Percentiles rank a stretch among this genome's conserved stretches.
Conservation (phyloP, 352 stramenopile genomes). For the Pythium scleroteichum region DNA sequence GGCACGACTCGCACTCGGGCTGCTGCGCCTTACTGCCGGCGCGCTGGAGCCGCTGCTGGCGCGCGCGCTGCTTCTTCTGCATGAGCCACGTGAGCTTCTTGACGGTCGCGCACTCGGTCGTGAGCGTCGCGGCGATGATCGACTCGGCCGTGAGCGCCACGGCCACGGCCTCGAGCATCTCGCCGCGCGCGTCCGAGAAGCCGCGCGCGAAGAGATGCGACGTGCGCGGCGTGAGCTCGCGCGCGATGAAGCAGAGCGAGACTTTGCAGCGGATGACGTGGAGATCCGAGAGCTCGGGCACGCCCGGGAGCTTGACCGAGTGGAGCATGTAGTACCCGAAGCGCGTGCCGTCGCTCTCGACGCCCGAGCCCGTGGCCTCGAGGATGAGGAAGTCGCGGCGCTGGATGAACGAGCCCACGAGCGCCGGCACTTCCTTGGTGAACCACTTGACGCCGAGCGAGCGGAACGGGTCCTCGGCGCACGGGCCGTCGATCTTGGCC, state of each 20-base stretch:
- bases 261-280: conserved; percentile 44
- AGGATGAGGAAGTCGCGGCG: conserved; percentile 56
- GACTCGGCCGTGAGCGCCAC: conserved; percentile 42
- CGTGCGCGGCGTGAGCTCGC: conserved; percentile 26
- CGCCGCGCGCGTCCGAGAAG: conserved; percentile 50
- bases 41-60: conserved; percentile 9
- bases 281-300: conserved; percentile 45
- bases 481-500: conserved; percentile 37
- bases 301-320: conserved; percentile 39
- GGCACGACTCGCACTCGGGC: conserved; percentile 32
- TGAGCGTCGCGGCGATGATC: conserved; percentile 36
- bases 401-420: conserved; percentile 43
- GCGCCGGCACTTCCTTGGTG: conserved; percentile 42
- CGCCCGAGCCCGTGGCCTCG: conserved; percentile 39
- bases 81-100: conserved; percentile 70
- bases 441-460: conserved; percentile 65
- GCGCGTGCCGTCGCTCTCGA: conserved; percentile 36
- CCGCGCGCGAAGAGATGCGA: conserved; percentile 48
- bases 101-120: conserved; percentile 55
- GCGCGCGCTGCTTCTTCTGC: conserved; percentile 28
- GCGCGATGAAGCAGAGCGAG: conserved; percentile 55
- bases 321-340: conserved; percentile 58
- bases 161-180: conserved; percentile 45
- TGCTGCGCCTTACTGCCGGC: conserved; percentile 4
- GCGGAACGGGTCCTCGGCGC: conserved; percentile 36